Base-by-base conservation (phyloP, 2,329 filamentous ascomycete genomes). In the Celoporthe dispersa region DNA sequence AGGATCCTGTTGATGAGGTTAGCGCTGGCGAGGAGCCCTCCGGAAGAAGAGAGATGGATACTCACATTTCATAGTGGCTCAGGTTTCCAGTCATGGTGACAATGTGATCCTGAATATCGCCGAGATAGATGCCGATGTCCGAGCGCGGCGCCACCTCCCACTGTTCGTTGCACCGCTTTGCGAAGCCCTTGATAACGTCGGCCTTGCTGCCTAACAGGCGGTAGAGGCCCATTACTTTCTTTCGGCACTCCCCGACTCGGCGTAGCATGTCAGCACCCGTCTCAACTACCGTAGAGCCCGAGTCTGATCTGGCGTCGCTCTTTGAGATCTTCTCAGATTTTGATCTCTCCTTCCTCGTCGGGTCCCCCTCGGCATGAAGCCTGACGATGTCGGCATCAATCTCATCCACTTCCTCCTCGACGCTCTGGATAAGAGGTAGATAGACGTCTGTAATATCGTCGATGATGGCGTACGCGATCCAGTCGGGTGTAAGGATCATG, bases 391-490 rank as follows among this genome's bases (percentile, higher is more conserved):
- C 90, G 74, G 98, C 95, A 77, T 99, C 96, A 73, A 99, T 98
- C 70, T 97, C 92, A 78, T 99, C 96, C 14, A 98, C 96, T 79
- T 99, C 95, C 63, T 97, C 91, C 79, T 99, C 96, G 66, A 99
- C 97, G 33, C 88, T 90, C 75, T 97, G 92, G 68, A 99, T 98
- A 63, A 98, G 84, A 0, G 96, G 96, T 7, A 92, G 92, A 77
- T 98, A 99, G 2, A 94, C 94, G 79, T 99, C 96, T 7, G 96
- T 99, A 75, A 99, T 97, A 78, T 99, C 96, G 81, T 99, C 96
- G 73, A 98, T 98, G 74, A 98, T 92, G 63, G 94, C 96, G 77
- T 99, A 99, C 9, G 94, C 97, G 75, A 99, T 98, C 96, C 96
- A 99, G 79, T 99, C 96, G 0, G 95, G 93, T 62, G 92, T 95